phyloP scores from a whole-genome alignment of 257 asterid species.

The Echites panduratus region DNA sequence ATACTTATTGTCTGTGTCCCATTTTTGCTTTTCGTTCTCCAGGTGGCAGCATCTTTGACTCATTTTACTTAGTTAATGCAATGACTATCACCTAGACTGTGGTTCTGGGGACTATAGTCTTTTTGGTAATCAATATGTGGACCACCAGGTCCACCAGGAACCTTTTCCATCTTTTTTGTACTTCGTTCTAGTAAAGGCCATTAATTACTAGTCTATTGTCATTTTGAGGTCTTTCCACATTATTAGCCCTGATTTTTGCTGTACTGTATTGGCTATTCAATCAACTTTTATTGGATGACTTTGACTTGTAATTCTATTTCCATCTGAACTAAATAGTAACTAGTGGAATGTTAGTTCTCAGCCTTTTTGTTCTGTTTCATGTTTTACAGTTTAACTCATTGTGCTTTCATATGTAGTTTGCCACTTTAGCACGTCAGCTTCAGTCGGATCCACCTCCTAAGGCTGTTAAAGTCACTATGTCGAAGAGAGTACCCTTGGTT shows the following conservation, averaged over 20 bases:
- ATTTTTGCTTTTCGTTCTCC: neutral
- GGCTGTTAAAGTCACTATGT: constrained; percentile 96
- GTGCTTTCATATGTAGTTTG: constrained; percentile 51
- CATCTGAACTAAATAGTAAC: neutral
- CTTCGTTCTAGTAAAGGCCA: neutral
- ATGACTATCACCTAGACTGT: neutral
- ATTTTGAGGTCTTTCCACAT: neutral
- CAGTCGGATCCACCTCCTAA: constrained; percentile 99
- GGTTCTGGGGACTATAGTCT: neutral
- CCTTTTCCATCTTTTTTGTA: neutral
- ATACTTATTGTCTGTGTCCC: neutral
- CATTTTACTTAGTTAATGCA: neutral
- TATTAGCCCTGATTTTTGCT: neutral
- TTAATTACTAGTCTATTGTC: neutral
- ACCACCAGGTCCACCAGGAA: neutral
- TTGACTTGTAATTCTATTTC: neutral
- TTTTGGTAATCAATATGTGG: neutral
- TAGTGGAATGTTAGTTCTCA: neutral
- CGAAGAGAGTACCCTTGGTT: constrained; percentile 85
- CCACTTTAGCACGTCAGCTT: constrained; percentile 90
- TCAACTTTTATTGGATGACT: neutral
- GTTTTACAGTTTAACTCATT: constrained; percentile 14
- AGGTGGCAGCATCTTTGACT: neutral
- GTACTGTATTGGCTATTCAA: neutral
- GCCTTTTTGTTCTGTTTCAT: neutral